phyloP scores from a whole-genome alignment of 1,284 basidiomycete species.

The Anthracocystis panici-leucophaei region DNA sequence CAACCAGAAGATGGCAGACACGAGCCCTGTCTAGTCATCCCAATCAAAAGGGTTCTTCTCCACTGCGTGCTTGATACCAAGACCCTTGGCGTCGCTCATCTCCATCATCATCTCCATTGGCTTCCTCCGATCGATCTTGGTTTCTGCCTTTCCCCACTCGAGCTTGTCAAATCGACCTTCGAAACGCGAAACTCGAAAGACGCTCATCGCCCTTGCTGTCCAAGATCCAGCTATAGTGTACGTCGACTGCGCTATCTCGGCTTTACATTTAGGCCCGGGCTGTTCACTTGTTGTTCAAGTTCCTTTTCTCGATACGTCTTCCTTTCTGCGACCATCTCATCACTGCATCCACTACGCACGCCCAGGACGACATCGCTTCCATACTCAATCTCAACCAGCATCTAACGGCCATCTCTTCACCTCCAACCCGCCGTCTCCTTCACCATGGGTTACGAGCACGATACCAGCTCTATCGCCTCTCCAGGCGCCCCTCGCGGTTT shows the following conservation, averaged over 20 bases:
- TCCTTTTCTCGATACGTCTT: neutral
- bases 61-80: neutral
- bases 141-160: neutral
- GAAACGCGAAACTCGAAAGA: neutral
- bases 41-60: neutral
- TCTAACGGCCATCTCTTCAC: neutral
- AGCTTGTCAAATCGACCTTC: neutral
- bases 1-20: neutral
- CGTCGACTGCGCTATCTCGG: neutral
- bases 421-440: neutral
- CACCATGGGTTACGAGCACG: slow-evolving; percentile 20
- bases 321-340: neutral
- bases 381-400: neutral
- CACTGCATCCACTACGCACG: neutral
- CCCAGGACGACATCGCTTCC: neutral
- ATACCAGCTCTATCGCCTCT: slow-evolving; percentile 3
- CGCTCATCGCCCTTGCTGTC: neutral
- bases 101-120: neutral
- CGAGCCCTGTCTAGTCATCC: neutral
- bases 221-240: neutral
- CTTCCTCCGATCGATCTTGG: neutral
- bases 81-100: slow-evolving; percentile 4
- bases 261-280: neutral
- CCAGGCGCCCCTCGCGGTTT: slow-evolving; percentile 14
- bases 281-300: neutral